phyloP scores from a whole-genome alignment of 108 stramenopile genomes.

The Discostella stelligeroides region DNA sequence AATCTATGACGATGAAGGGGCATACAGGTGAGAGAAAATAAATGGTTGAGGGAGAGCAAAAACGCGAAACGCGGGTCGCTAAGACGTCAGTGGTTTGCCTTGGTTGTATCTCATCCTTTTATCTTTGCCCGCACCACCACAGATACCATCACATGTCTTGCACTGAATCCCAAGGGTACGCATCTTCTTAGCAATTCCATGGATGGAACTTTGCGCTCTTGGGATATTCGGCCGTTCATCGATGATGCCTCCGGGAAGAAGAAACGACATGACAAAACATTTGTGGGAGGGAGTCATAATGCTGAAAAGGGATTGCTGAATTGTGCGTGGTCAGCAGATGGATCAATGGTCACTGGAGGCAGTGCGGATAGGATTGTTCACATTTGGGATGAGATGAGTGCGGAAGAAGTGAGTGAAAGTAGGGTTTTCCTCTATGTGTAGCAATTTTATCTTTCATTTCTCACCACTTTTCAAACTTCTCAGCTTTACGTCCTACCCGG shows the following conservation, averaged over 20 bases:
- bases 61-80: no score
- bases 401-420: conserved; percentile 58
- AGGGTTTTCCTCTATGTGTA: background rate
- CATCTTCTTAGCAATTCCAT: conserved; percentile 86
- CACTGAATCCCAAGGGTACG: conserved; percentile 71
- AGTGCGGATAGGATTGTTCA: conserved; percentile 86
- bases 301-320: conserved; percentile 87
- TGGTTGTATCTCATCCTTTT: background rate
- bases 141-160: conserved; percentile 85
- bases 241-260: conserved; percentile 33
- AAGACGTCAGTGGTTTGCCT: background rate
- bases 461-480: background rate
- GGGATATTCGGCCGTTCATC: conserved; percentile 84
- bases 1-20: conserved; percentile 68
- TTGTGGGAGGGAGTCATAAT: conserved; percentile 75
- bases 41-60: no score
- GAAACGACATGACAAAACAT: conserved; percentile 64
- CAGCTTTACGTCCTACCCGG: conserved; percentile 82
- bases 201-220: conserved; percentile 73
- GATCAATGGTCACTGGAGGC: conserved; percentile 83
- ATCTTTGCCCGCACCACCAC: background rate
- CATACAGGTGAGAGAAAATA: conserved; percentile 48
- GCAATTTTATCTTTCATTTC: background rate
- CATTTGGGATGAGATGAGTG: conserved; percentile 85
- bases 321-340: conserved; percentile 86